Evolutionary conservation across 2,329 filamentous ascomycete species (phyloP), one percentile per base, ranked within the genome.

Genomic region (Xylariaceae sp.): DNA sequence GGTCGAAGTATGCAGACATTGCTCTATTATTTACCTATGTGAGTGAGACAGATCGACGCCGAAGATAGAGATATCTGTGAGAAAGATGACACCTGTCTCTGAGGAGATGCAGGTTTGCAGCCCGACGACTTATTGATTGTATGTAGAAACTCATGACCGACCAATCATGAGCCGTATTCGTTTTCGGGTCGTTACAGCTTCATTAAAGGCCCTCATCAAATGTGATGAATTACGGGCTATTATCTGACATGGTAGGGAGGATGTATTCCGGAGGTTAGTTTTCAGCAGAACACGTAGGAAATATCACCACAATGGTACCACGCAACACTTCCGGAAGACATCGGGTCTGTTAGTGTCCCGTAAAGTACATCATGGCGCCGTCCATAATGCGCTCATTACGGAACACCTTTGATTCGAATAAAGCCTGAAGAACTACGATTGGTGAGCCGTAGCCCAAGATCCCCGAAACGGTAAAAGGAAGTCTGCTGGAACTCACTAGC

Each of bases 111-210:
- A 42, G 37, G 8, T 42, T 13, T 42, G 37, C 37, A 42, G 37
- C 37, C 37, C 37, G 37, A 42, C 3, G 37, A 42, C 37, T 39
- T 9, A 39, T 39, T 39, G 9, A 42, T 42, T 42, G 23, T 30
- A 30, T 30, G 23, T 30, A 30, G 23, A 30, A 30, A 30, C 23
- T 30, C 23, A 30, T 42, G 5, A 9, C 37, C 11, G 37, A 42
- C 37, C 11, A 42, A 42, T 30, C 23, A 30, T 4, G 1, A 30
- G 15, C 9, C 57, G 57, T 59, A 59, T 39, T 56, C 57, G 57
- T 35, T 53, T 59, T 53, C 44, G 53, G 42, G 9, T 42, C 8
- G 35, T 11, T 42, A 15, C 37, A 42, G 37, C 37, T 42, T 9
- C 37, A 42, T 9, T 8, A 42, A 42, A 42, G 17, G 17, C 17